Percentiles rank a stretch among this genome's conserved stretches.
Evolutionary conservation across 371 early-diverging fungal species (phyloP).

Genomic region (Mortierella sp.): DNA sequence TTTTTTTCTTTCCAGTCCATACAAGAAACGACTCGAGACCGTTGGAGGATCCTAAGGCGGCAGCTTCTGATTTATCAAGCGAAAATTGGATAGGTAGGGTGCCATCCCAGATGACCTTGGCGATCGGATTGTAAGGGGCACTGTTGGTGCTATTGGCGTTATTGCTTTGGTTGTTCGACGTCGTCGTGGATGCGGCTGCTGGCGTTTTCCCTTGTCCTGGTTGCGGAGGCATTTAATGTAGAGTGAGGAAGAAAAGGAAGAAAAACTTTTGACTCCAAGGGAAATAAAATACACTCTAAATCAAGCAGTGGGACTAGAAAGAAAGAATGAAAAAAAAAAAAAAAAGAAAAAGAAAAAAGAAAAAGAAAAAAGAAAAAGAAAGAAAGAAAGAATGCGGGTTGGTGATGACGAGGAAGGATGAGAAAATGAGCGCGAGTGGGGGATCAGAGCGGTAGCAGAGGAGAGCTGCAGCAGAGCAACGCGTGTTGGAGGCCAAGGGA

Average conservation of each 20-base stretch:
- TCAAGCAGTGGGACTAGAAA: too few species aligned
- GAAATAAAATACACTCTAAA: too few species aligned
- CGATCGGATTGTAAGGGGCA: constrained; percentile 44
- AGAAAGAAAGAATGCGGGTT: neutral
- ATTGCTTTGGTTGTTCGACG: too few species aligned
- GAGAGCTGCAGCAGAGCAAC: neutral
- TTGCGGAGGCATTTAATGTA: constrained; percentile 34
- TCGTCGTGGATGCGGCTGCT: constrained; percentile 25
- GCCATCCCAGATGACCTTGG: constrained; percentile 64
- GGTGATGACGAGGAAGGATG: neutral
- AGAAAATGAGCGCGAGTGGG: neutral
- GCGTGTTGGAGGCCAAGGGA: neutral
- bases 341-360: too few species aligned
- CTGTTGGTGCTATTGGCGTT: too few species aligned
- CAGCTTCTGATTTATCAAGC: constrained; percentile 55
- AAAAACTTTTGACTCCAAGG: too few species aligned
- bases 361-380: neutral
- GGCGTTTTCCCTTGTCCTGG: constrained; percentile 45
- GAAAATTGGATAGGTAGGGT: constrained; percentile 65
- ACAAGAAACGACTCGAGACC: constrained; percentile 63
- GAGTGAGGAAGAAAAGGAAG: neutral
- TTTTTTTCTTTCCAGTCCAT: constrained; percentile 17
- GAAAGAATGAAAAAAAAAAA: too few species aligned
- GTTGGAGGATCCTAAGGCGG: constrained; percentile 48
- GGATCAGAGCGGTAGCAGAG: neutral